Evolutionary conservation across 129 eudicot species (phyloP).

Genomic region (Lactuca sativa): DNA sequence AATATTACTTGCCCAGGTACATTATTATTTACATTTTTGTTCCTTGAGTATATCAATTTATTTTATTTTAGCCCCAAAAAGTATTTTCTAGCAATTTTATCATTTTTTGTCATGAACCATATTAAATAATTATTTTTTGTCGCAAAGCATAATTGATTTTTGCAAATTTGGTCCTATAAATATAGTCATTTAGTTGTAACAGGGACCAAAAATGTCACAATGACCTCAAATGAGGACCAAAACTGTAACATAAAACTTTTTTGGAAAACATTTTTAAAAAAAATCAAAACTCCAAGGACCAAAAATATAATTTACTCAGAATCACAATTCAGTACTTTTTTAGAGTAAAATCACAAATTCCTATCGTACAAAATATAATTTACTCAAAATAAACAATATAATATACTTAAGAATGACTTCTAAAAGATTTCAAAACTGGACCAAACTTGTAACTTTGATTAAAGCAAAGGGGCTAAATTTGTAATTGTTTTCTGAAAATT

Average conservation of each 20-base stretch:
- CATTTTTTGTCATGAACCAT: neutral
- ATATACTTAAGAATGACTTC: neutral
- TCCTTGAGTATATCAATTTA: too few relatives aligned
- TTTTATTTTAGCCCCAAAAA: too few relatives aligned
- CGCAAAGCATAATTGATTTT: neutral
- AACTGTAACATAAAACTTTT: too few relatives aligned
- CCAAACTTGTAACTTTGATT: neutral
- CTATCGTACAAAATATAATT: neutral
- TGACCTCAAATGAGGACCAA: neutral
- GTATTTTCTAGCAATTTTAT: too few relatives aligned
- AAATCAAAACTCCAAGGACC: neutral
- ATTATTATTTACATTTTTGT: neutral
- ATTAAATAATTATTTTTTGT: neutral
- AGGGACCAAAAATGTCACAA: neutral
- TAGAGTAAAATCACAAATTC: too few relatives aligned
- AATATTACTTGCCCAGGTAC: conserved; percentile 67
- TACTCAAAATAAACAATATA: neutral
- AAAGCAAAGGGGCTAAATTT: neutral
- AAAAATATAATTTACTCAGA: neutral
- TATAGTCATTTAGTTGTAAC: neutral
- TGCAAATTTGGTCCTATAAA: neutral
- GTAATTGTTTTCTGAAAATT: too few relatives aligned
- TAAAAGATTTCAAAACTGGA: neutral
- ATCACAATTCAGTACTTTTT: neutral
- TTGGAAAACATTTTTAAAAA: too few relatives aligned